Evolutionary conservation across 2,329 filamentous ascomycete genomes (phyloP).

Genomic region (Hymenoscyphus linearis): DNA sequence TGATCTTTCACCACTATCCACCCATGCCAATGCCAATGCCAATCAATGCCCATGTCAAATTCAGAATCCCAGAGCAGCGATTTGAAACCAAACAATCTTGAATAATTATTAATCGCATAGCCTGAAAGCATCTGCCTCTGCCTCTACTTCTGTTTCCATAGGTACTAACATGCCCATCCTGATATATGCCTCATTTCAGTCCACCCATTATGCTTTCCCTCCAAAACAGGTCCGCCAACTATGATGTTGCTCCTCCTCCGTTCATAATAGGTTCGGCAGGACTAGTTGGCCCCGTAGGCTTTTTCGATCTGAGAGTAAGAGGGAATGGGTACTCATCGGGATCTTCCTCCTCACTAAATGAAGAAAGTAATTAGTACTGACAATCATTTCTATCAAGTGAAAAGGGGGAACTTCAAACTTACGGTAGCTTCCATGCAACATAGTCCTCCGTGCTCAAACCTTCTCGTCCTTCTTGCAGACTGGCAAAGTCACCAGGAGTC

Average conservation of each 20-base stretch:
- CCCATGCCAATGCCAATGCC: too few relatives aligned
- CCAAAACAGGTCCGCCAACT: not conserved
- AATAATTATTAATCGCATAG: too few relatives aligned
- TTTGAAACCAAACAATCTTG: too few relatives aligned
- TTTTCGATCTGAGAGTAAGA: conserved; percentile 54
- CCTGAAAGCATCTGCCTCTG: too few relatives aligned
- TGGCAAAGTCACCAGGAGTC: conserved; percentile 97
- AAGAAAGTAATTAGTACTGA: conserved; percentile 16
- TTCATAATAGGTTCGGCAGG: conserved; percentile 23
- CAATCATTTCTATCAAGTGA: not conserved
- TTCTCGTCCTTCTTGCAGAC: conserved; percentile 88
- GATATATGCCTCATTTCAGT: not conserved
- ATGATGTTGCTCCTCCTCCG: not conserved
- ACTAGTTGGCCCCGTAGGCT: conserved; percentile 26
- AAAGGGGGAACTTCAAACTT: conserved; percentile 44
- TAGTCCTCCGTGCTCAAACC: conserved; percentile 95
- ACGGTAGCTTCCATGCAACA: conserved; percentile 96
- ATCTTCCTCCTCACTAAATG: conserved; percentile 80
- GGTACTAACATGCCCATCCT: too few relatives aligned
- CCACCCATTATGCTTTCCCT: not conserved
- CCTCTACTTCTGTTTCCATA: too few relatives aligned
- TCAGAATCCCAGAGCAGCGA: too few relatives aligned
- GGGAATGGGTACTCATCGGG: conserved; percentile 71
- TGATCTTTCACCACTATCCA: too few relatives aligned
- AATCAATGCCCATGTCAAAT: too few relatives aligned